Percentiles rank a stretch among this genome's conserved stretches.
These are phyloP conservation scores for Penicillium goetzii DNA, from an alignment of 495 filamentous ascomycete species.

Conservation along the genomic window DNA sequence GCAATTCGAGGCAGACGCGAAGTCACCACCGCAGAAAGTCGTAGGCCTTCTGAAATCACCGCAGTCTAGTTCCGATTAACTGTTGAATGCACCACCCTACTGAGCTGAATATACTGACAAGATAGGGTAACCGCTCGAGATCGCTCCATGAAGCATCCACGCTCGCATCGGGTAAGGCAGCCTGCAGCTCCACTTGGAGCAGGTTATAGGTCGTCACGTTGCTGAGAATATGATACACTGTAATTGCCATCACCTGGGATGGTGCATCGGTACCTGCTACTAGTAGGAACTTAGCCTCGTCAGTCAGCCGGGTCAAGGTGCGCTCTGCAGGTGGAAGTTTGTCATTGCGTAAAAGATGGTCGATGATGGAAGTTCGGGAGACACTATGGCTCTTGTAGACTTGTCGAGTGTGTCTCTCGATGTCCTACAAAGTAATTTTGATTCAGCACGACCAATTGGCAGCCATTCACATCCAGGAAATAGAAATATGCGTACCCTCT, in stretches of 20 bases:
- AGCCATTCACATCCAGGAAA: not conserved
- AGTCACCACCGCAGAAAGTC: not conserved
- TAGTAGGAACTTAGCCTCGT: not conserved
- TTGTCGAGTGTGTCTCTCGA: not conserved
- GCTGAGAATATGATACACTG: not conserved
- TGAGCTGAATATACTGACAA: not conserved
- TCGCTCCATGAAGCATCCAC: not conserved
- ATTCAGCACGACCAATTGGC: not conserved
- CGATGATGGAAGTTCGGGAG: not conserved
- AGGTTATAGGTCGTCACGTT: not conserved
- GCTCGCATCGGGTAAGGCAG: not conserved
- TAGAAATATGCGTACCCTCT: not conserved
- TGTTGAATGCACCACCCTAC: not conserved
- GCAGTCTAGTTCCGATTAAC: not conserved
- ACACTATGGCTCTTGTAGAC: not conserved
- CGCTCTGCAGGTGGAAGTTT: conserved; percentile 1
- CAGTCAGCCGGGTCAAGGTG: not conserved
- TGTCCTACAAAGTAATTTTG: not conserved
- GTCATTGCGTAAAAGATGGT: not conserved
- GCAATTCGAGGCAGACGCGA: not conserved
- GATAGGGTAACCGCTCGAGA: conserved; percentile 3
- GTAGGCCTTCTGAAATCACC: not conserved
- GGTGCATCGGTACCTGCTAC: conserved; percentile 3
- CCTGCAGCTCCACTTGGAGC: not conserved
- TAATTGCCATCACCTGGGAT: conserved; percentile 6